Evolutionary conservation across 148 eudicot genomes (phyloP).

Genomic region (Camellia granthamiana): DNA sequence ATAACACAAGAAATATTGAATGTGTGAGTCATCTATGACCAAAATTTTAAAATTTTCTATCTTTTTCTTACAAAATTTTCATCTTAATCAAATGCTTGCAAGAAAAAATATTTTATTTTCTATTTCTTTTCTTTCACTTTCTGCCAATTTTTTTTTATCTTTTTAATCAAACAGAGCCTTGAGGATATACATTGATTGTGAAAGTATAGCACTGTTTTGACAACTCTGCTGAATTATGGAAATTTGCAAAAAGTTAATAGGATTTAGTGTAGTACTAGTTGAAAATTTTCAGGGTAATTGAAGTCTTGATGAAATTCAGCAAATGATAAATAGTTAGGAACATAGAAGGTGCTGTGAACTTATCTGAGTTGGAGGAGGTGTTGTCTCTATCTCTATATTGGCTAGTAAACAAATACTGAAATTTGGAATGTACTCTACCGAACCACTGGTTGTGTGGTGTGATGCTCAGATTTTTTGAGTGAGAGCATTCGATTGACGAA

Average conservation of each 20-base stretch:
- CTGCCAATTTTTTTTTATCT: no score
- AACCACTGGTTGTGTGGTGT: no score
- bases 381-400: neutral
- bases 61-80: no score
- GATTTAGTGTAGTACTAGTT: neutral
- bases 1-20: no score
- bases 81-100: no score
- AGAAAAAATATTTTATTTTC: no score
- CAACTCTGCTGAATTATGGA: neutral
- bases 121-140: no score
- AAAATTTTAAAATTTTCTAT: no score
- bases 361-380: neutral
- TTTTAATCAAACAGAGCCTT: no score
- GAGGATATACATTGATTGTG: neutral
- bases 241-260: neutral
- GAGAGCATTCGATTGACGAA: no score
- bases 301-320: neutral
- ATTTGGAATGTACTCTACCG: neutral
- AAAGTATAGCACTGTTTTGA: neutral
- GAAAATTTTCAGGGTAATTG: neutral
- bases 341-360: neutral
- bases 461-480: no score
- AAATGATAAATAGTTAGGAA: neutral
- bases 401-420: neutral
- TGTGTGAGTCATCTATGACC: no score